Percentiles rank a stretch among this genome's conserved stretches.
phyloP scores from a whole-genome alignment of 2,329 filamentous ascomycete genomes.

The Pseudocercospora pini-densiflorae region DNA sequence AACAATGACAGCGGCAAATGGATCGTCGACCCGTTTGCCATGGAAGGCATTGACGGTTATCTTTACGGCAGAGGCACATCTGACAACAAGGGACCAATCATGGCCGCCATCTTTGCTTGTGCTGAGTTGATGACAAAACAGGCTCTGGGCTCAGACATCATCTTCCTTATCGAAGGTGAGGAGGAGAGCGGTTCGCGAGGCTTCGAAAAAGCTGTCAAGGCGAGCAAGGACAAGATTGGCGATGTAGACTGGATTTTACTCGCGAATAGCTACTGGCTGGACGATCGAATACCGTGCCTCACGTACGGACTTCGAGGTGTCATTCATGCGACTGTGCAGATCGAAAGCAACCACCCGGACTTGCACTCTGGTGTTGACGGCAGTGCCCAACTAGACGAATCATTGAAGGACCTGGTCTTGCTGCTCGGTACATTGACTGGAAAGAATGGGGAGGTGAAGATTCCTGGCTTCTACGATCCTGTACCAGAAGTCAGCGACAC shows the following conservation, averaged over 20 bases:
- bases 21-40: slow-evolving; percentile 85
- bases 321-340: slow-evolving; percentile 86
- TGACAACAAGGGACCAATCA: slow-evolving; percentile 95
- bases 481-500: slow-evolving; percentile 75
- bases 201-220: slow-evolving; percentile 80
- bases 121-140: slow-evolving; percentile 88
- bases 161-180: slow-evolving; percentile 95
- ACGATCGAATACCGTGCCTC: slow-evolving; percentile 92
- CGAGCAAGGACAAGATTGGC: slow-evolving; percentile 83
- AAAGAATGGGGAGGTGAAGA: slow-evolving; percentile 75
- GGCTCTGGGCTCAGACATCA: slow-evolving; percentile 80
- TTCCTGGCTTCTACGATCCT: slow-evolving; percentile 87
- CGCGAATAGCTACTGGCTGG: slow-evolving; percentile 98
- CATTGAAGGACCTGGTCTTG: slow-evolving; percentile 85
- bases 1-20: slow-evolving; percentile 82
- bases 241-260: slow-evolving; percentile 92
- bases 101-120: slow-evolving; percentile 92
- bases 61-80: slow-evolving; percentile 95
- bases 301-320: slow-evolving; percentile 95
- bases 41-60: slow-evolving; percentile 88
- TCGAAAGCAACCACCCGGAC: slow-evolving; percentile 85
- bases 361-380: slow-evolving; percentile 97
- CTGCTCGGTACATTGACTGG: slow-evolving; percentile 83
- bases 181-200: slow-evolving; percentile 94
- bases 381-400: slow-evolving; percentile 86